Base-by-base conservation (phyloP, 805 yeast species). In the Tetrapisispora iriomotensis region DNA sequence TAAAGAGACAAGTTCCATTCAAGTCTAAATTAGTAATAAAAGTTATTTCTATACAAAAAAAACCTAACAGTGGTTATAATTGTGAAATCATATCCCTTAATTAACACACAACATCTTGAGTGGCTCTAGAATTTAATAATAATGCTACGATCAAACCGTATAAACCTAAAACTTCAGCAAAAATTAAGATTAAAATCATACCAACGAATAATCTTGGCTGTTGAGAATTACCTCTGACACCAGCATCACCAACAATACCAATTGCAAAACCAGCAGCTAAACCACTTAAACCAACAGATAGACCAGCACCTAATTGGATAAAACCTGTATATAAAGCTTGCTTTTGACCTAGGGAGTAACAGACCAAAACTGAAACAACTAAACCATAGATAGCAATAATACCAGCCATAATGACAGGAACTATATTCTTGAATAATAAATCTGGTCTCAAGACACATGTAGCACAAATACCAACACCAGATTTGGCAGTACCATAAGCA, bases 391-490 rank as follows among this genome's bases (percentile, higher is more conserved):
- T 88, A 70, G 97, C 96, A 70, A 90, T 87, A 62, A 90, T 90
- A 90, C 98, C 98, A 49, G 97, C 96, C 96, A 90, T 90, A 70
- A 90, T 79, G 54, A 92, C 96, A 48, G 98, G 98, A 46, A 90
- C 95, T 56, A 88, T 81, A 70, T 84, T 84, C 71, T 79, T 86
- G 56, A 90, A 88, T 61, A 88, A 71, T 64, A 88, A 75, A 64
- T 90, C 98, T 51, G 98, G 98, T 80, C 96, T 85, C 64, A 90
- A 72, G 46, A 88, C 96, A 68, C 95, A 83, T 50, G 96, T 86
- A 62, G 95, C 98, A 72, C 96, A 90, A 63, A 90, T 88, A 78
- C 97, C 98, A 50, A 92, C 95, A 72, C 98, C 98, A 19, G 96
- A 83, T 69, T 90, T 90, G 60, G 98, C 98, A 50, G 97, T 90